Evolutionary conservation across 2,329 filamentous ascomycete species (phyloP), one percentile per base, ranked within the genome.

Genomic region (Diaporthe amygdali): DNA sequence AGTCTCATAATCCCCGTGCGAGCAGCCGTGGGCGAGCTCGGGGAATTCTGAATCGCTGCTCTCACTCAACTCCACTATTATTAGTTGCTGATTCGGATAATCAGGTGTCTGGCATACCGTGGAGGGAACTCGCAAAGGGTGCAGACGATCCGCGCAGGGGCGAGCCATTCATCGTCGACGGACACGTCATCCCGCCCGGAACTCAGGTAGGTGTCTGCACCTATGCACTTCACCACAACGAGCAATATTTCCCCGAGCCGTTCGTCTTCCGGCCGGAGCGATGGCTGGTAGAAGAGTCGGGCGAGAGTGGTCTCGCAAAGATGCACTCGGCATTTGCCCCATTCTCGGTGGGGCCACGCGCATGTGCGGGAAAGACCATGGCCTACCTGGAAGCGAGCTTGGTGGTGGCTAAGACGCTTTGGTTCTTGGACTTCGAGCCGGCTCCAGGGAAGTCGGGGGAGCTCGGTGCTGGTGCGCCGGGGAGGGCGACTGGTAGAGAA

Each of bases 171-270:
- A 30, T 67, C 10, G 22, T 70, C 7, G 68, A 70, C 51, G 49
- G 68, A 2, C 49, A 70, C 49, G 9, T 55, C 20, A 32, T 72
- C 20, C 72, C 69, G 0, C 41, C n/a, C 2, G 72, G 72, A 5
- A 73, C 69, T 2, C 34, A 66, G 32, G 80, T 82, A 44, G 83
- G 83, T 2, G 84, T 83, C 5, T 81, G 82, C 3, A 79, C 81
- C 6, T 85, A 83, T 76, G 79, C 82, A 1, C 81, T 85, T 49
- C 83, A 85, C 70, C 82, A 84, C 27, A 81, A 84, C 66, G 75
- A 80, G 6, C 67, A 78, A 9, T 84, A 84, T 76, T 85, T 82
- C 74, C 82, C 81, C 1, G 76, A 82, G 41, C 79, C 83, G 1
- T 78, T 80, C 61, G 70, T 72, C 1, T 86, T 80, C 71, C 72